A percentile compares a stretch with the other conserved stretches of the same genome.
These are phyloP conservation scores for Zizania latifolia DNA, from an alignment of 176 grass and related monocot genomes.

Conservation along the genomic window DNA sequence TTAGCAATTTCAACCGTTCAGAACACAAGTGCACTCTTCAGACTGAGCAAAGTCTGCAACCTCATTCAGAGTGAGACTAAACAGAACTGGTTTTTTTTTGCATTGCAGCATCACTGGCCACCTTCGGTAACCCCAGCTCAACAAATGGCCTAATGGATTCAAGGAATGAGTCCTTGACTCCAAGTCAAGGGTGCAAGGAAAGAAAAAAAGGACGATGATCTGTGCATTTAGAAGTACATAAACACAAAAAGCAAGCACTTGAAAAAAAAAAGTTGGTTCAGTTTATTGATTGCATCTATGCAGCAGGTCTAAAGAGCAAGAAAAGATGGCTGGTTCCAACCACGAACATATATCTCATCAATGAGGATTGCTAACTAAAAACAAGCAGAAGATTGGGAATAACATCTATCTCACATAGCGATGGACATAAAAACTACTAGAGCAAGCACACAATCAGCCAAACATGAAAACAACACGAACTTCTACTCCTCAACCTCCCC, in stretches of 20 bases:
- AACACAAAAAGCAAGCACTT: not conserved
- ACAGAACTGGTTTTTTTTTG: not conserved
- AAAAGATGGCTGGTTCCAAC: not conserved
- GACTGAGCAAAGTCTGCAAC: slow-evolving; percentile 37
- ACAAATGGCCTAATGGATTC: slow-evolving; percentile 47
- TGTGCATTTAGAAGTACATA: slow-evolving; percentile 10
- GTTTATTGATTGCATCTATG: not conserved
- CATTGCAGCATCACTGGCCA: not conserved
- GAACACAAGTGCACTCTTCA: slow-evolving; percentile 88
- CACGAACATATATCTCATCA: not conserved
- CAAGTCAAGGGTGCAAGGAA: slow-evolving; percentile 32
- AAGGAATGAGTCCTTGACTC: slow-evolving; percentile 41
- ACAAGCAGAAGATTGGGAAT: not conserved
- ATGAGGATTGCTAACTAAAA: not conserved
- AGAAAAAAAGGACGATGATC: not conserved
- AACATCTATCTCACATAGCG: not conserved
- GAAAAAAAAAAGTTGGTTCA: not conserved
- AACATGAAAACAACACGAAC: not conserved
- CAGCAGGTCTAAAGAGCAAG: not conserved
- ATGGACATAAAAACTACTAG: not conserved
- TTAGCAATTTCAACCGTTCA: too few species aligned
- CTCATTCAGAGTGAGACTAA: slow-evolving; percentile 4
- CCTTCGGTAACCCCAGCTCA: slow-evolving; percentile 37
- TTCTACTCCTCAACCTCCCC: not conserved
- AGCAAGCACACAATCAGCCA: not conserved